Evolutionary conservation across 208 protist genomes (phyloP).

Genomic region (Trypanosoma brucei): DNA sequence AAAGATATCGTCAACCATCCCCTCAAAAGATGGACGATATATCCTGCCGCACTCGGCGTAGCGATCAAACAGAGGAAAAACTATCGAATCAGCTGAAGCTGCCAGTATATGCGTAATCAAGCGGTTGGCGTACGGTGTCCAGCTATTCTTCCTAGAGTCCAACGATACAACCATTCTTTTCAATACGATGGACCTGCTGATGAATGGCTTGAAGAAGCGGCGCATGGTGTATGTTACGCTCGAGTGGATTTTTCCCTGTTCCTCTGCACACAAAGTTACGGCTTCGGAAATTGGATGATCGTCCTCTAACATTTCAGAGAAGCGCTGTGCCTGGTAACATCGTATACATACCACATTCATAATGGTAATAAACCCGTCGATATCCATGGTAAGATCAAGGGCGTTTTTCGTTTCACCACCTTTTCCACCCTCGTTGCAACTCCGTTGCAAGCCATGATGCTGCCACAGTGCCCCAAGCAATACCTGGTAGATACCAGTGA

Average conservation of each 20-base stretch:
- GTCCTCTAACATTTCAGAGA: slow-evolving; percentile 26
- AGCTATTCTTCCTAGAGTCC: slow-evolving; percentile 46
- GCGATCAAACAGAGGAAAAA: slow-evolving; percentile 63
- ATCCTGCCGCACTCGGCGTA: slow-evolving; percentile 50
- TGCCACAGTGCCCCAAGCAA: slow-evolving; percentile 72
- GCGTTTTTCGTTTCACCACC: slow-evolving; percentile 3
- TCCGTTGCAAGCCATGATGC: slow-evolving; percentile 14
- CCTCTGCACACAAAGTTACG: slow-evolving; percentile 67
- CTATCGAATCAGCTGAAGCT: slow-evolving; percentile 26
- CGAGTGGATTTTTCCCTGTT: slow-evolving; percentile 50
- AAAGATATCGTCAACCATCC: slow-evolving; percentile 57
- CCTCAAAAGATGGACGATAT: slow-evolving; percentile 36
- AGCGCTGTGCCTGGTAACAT: slow-evolving; percentile 63
- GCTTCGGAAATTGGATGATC: slow-evolving; percentile 27
- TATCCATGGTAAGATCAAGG: slow-evolving; percentile 35
- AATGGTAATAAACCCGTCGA: slow-evolving; percentile 77
- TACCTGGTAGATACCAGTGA: slow-evolving; percentile 64
- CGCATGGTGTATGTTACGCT: slow-evolving; percentile 61
- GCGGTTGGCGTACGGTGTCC: slow-evolving; percentile 56
- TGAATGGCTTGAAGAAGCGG: slow-evolving; percentile 57
- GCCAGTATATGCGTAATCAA: slow-evolving; percentile 69
- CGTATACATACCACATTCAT: slow-evolving; percentile 85
- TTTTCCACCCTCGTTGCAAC: neutral
- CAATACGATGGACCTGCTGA: slow-evolving; percentile 46
- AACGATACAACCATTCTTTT: slow-evolving; percentile 45